Percentiles rank a stretch among this genome's conserved stretches.
These are phyloP conservation scores for Alternaria rosae DNA, from an alignment of 2,329 filamentous ascomycete species.

Conservation along the genomic window DNA sequence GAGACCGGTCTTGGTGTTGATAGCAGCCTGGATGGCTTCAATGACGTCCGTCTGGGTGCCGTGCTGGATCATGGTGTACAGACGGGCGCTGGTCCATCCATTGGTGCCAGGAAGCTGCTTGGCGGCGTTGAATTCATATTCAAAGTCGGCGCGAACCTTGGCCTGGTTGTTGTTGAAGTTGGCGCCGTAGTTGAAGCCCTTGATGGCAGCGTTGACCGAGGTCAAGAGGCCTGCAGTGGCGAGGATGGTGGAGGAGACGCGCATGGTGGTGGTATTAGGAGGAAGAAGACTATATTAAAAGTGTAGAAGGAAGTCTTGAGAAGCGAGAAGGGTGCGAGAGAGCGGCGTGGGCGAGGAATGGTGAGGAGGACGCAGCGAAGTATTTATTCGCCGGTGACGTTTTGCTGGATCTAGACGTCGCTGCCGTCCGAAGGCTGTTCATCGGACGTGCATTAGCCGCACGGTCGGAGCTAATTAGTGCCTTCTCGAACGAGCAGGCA, in stretches of 20 bases:
- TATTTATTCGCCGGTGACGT: slow-evolving; percentile 31
- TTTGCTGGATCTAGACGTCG: slow-evolving; percentile 8
- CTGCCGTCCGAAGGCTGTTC: slow-evolving; percentile 9
- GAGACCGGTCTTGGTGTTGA: slow-evolving; percentile 78
- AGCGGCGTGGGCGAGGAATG: slow-evolving; percentile 6
- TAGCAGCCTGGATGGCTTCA: slow-evolving; percentile 78
- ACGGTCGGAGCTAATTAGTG: slow-evolving; percentile 23
- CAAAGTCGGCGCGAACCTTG: slow-evolving; percentile 71
- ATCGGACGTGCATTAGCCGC: slow-evolving; percentile 27
- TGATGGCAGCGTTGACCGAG: slow-evolving; percentile 47
- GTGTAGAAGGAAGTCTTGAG: slow-evolving; percentile 1
- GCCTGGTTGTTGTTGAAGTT: slow-evolving; percentile 66
- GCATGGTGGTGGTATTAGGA: slow-evolving; percentile 37
- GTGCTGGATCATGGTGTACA: slow-evolving; percentile 79
- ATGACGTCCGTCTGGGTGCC: slow-evolving; percentile 71
- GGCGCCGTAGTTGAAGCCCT: slow-evolving; percentile 77
- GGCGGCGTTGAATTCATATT: slow-evolving; percentile 73
- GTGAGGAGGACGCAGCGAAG: slow-evolving; percentile 13
- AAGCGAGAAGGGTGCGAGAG: not conserved
- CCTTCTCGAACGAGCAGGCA: slow-evolving; percentile 15
- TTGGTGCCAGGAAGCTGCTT: slow-evolving; percentile 68
- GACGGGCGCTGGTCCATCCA: slow-evolving; percentile 68
- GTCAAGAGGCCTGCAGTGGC: slow-evolving; percentile 51
- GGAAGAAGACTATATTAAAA: slow-evolving; percentile 14
- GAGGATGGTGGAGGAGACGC: slow-evolving; percentile 43